These are phyloP conservation scores for Glycine soja DNA, from an alignment of 306 rosid genomes.

Conservation along the genomic window DNA sequence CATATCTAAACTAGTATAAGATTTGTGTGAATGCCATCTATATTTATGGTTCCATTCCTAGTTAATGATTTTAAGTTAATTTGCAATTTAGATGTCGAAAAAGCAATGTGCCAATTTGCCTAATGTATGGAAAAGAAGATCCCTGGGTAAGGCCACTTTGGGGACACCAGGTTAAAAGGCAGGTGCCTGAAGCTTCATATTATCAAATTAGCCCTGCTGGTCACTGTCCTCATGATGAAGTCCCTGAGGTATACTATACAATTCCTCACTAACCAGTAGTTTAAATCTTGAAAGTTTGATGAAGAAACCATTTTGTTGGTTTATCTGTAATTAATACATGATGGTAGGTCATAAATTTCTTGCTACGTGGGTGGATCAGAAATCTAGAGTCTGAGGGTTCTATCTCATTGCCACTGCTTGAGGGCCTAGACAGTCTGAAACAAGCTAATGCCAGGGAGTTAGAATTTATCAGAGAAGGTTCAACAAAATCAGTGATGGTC, in stretches of 20 bases:
- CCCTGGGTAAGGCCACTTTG: slow-evolving; percentile 97
- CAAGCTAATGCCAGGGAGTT: slow-evolving; percentile 49
- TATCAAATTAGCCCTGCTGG: slow-evolving; percentile 95
- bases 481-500: slow-evolving; percentile 63
- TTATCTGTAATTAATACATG: background rate
- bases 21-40: background rate
- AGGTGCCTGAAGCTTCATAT: slow-evolving; percentile 86
- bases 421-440: slow-evolving; percentile 16
- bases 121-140: slow-evolving; percentile 95
- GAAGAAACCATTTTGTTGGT: no score
- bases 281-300: background rate
- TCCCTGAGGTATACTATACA: slow-evolving; percentile 70
- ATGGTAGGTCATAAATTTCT: slow-evolving; percentile 76
- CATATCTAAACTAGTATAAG: no score
- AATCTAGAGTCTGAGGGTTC: slow-evolving; percentile 65
- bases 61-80: slow-evolving; percentile 1
- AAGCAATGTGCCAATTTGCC: slow-evolving; percentile 74
- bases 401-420: slow-evolving; percentile 60
- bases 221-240: slow-evolving; percentile 94
- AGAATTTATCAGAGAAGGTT: slow-evolving; percentile 70
- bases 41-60: background rate
- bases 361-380: slow-evolving; percentile 81
- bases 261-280: no score
- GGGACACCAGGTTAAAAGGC: slow-evolving; percentile 77
- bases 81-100: slow-evolving; percentile 60